Evolutionary conservation across 2,329 filamentous ascomycete species (phyloP).

Genomic region (Diaporthe amygdali): DNA sequence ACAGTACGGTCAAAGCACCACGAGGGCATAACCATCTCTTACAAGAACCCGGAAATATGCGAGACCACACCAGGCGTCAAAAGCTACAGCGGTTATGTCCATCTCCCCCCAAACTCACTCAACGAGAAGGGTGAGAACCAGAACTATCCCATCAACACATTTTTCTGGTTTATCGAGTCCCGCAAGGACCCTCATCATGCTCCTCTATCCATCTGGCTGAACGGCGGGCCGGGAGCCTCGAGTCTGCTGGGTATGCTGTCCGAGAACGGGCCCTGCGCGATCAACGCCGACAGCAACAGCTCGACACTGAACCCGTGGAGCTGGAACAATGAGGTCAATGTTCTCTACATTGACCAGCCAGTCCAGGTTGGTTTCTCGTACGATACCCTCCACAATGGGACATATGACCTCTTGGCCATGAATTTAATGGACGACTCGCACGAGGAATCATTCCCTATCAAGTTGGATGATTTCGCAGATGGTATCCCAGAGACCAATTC

Average conservation of each 20-base stretch:
- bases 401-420: constrained; percentile 28
- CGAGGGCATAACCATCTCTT: constrained; percentile 68
- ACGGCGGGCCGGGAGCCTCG: constrained; percentile 63
- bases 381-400: constrained; percentile 32
- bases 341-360: constrained; percentile 71
- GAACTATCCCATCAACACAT: constrained; percentile 63
- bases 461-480: constrained; percentile 18
- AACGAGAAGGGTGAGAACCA: constrained; percentile 30
- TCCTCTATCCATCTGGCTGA: constrained; percentile 41
- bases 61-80: constrained; percentile 70
- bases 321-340: constrained; percentile 65
- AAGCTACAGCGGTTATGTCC: constrained; percentile 68
- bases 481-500: constrained; percentile 21
- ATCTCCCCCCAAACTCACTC: constrained; percentile 53
- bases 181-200: constrained; percentile 35
- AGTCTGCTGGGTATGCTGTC: constrained; percentile 60
- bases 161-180: constrained; percentile 70
- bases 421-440: constrained; percentile 23
- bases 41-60: constrained; percentile 64
- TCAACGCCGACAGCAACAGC: constrained; percentile 57
- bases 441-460: constrained; percentile 30
- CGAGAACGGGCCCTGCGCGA: constrained; percentile 55
- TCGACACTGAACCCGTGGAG: constrained; percentile 59
- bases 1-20: constrained; percentile 45
- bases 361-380: constrained; percentile 38